phyloP scores from a whole-genome alignment of 2,329 filamentous ascomycete genomes.

The Scolecobasidium constrictum region DNA sequence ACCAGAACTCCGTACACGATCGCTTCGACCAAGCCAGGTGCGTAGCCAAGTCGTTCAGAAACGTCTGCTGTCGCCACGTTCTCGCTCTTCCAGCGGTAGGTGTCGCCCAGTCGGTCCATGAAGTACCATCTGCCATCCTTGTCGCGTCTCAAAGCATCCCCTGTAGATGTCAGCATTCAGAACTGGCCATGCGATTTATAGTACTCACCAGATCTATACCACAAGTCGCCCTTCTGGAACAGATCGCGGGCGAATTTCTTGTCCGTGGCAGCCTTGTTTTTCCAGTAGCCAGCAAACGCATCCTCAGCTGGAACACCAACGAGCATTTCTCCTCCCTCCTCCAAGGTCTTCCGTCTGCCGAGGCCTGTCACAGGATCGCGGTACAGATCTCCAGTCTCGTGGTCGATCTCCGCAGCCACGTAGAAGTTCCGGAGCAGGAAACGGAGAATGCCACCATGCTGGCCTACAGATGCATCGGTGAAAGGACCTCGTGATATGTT shows the following conservation, averaged over 20 bases:
- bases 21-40: constrained; percentile 32
- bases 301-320: constrained; percentile 48
- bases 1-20: constrained; percentile 40
- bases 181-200: too few relatives aligned
- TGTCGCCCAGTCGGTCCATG: constrained; percentile 24
- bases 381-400: constrained; percentile 54
- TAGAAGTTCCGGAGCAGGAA: constrained; percentile 41
- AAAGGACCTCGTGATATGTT: constrained; percentile 50
- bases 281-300: constrained; percentile 59
- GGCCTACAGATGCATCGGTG: constrained; percentile 53
- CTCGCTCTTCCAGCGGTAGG: constrained; percentile 38
- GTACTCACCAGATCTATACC: constrained; percentile 32
- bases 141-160: constrained; percentile 34
- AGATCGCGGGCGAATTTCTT: constrained; percentile 40
- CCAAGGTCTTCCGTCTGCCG: constrained; percentile 50
- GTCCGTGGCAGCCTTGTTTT: constrained; percentile 53
- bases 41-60: constrained; percentile 33
- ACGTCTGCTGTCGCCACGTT: constrained; percentile 39
- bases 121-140: constrained; percentile 37
- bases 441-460: constrained; percentile 55
- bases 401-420: constrained; percentile 58
- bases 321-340: constrained; percentile 64
- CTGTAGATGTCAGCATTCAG: too few relatives aligned
- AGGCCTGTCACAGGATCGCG: constrained; percentile 59
- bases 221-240: constrained; percentile 36